A percentile compares a stretch with the other conserved stretches of the same genome.
phyloP scores from a whole-genome alignment of 2,329 filamentous ascomycete species.

The Zasmidium angulare region DNA sequence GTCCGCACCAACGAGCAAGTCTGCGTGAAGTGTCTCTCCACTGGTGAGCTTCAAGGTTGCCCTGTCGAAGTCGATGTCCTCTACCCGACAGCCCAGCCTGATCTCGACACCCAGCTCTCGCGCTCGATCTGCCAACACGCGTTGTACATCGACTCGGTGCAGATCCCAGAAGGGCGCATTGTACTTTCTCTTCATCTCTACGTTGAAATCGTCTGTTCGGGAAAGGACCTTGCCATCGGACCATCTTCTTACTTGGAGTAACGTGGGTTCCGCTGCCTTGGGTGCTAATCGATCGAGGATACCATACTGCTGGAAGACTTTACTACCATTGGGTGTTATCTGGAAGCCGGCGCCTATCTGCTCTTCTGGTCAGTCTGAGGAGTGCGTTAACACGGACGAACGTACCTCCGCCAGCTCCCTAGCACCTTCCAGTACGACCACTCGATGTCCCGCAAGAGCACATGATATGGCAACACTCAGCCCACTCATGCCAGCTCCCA shows the following conservation, averaged over 20 bases:
- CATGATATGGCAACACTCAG: conserved; percentile 35
- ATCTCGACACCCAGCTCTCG: conserved; percentile 55
- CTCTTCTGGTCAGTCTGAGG: background rate
- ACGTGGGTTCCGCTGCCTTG: conserved; percentile 46
- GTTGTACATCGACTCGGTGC: conserved; percentile 64
- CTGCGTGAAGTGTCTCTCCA: conserved; percentile 46
- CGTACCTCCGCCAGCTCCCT: conserved; percentile 42
- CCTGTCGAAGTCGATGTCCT: conserved; percentile 49
- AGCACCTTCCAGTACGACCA: conserved; percentile 37
- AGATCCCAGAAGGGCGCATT: conserved; percentile 58
- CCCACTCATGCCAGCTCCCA: conserved; percentile 37
- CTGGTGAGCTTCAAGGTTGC: conserved; percentile 42
- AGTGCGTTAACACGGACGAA: background rate
- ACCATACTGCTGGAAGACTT: conserved; percentile 49
- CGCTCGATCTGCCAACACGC: conserved; percentile 53
- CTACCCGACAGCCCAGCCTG: conserved; percentile 50
- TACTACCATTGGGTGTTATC: conserved; percentile 45
- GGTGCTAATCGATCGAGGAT: conserved; percentile 46
- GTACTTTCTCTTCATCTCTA: conserved; percentile 56
- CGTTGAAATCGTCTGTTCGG: conserved; percentile 52
- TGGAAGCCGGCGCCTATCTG: conserved; percentile 57
- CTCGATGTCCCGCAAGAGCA: conserved; percentile 33
- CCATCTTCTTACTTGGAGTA: conserved; percentile 55
- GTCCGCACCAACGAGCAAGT: conserved; percentile 64
- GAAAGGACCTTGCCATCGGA: conserved; percentile 49